Evolutionary conservation across 1,284 basidiomycete genomes (phyloP).

Genomic region (Cerioporus squamosus): DNA sequence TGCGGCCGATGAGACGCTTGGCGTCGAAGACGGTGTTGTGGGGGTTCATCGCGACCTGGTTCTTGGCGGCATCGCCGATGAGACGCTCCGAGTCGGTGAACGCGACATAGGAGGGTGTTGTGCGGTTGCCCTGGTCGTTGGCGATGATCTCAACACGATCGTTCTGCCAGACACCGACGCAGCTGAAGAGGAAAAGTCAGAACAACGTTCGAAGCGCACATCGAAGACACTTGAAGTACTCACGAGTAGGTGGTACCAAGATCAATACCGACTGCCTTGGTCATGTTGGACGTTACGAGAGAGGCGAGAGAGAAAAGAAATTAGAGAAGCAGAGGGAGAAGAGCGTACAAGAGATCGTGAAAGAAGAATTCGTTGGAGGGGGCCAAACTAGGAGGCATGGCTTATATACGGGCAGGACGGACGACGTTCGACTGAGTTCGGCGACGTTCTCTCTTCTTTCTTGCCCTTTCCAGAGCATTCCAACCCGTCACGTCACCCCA

Average conservation of each 20-base stretch:
- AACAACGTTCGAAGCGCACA: background rate
- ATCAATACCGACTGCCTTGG: conserved; percentile 94
- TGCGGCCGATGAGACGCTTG: conserved; percentile 92
- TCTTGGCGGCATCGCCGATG: conserved; percentile 99
- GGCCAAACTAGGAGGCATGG: conserved; percentile 1
- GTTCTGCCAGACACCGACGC: conserved; percentile 96
- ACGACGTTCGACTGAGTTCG: conserved; percentile 23
- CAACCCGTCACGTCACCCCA: conserved; percentile 20
- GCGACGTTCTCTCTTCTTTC: conserved; percentile 24
- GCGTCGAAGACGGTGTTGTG: conserved; percentile 96
- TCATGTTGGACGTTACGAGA: conserved; percentile 15
- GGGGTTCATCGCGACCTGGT: conserved; percentile 96
- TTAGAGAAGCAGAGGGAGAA: conserved; percentile 23
- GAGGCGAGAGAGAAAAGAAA: conserved; percentile 1
- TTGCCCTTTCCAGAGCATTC: conserved; percentile 28
- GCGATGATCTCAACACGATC: conserved; percentile 98
- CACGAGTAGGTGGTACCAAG: conserved; percentile 91
- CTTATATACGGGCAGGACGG: conserved; percentile 18
- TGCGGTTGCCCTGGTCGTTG: conserved; percentile 99
- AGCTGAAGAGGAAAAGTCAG: conserved; percentile 46
- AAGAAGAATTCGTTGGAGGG: conserved; percentile 16
- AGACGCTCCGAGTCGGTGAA: conserved; percentile 98
- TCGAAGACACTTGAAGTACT: conserved; percentile 36
- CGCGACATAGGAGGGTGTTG: conserved; percentile 98
- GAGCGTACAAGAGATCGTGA: conserved; percentile 23